Conservation (phyloP, 2,329 filamentous ascomycete species). For the Pseudopithomyces chartarum region DNA sequence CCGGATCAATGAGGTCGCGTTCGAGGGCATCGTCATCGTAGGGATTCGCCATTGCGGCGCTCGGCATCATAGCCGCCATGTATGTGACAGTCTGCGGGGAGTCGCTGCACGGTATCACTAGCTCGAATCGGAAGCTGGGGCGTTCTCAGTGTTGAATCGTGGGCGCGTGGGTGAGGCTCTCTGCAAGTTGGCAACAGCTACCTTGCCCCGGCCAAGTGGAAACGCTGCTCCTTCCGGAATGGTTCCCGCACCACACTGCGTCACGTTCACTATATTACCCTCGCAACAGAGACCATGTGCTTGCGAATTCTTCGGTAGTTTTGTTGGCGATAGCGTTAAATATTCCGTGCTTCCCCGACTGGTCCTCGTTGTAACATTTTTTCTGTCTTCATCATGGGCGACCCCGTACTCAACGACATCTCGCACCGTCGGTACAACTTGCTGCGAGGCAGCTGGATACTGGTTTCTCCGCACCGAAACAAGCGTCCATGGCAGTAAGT, state of each 20-base stretch:
- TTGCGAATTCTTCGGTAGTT: conserved; percentile 12
- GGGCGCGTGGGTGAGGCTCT: conserved; percentile 32
- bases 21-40: conserved; percentile 54
- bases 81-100: conserved; percentile 5
- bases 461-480: conserved; percentile 94
- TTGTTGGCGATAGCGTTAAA: conserved; percentile 23
- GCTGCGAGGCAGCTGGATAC: conserved; percentile 84
- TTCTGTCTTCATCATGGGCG: conserved; percentile 46
- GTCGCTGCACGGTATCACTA: conserved; percentile 17
- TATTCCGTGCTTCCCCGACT: conserved; percentile 13
- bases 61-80: conserved; percentile 55
- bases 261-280: conserved; percentile 33
- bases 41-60: conserved; percentile 44
- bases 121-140: conserved; percentile 25
- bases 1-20: conserved; percentile 58
- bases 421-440: conserved; percentile 95
- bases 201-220: conserved; percentile 17
- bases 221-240: conserved; percentile 27
- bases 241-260: conserved; percentile 29
- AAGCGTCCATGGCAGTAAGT: conserved; percentile 97
- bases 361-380: conserved; percentile 9
- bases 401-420: conserved; percentile 76
- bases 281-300: conserved; percentile 14
- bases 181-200: conserved; percentile 23
- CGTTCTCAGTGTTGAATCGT: conserved; percentile 17